Evolutionary conservation across 192 early-diverging fungal genomes (phyloP).

Genomic region (Coemansia sp.): DNA sequence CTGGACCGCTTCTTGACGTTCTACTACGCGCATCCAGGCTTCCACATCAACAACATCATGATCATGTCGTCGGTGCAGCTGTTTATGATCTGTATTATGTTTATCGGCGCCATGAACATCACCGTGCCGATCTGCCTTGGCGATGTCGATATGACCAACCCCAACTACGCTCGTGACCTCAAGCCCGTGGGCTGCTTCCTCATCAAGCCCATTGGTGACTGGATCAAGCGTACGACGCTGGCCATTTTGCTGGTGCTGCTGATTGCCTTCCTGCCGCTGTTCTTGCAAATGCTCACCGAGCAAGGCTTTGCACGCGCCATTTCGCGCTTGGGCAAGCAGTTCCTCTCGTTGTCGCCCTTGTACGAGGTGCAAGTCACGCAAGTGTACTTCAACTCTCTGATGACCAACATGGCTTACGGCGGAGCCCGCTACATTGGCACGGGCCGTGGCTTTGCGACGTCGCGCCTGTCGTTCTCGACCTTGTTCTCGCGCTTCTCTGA

Average conservation of each 20-base stretch:
- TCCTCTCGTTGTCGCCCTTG: conserved; percentile 79
- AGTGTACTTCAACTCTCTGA: conserved; percentile 79
- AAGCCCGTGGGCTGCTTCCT: conserved; percentile 68
- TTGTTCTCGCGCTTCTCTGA: conserved; percentile 78
- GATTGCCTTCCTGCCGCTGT: conserved; percentile 80
- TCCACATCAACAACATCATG: conserved; percentile 89
- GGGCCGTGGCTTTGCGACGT: conserved; percentile 84
- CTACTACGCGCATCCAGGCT: conserved; percentile 88
- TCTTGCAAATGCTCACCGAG: conserved; percentile 83
- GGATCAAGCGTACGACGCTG: conserved; percentile 81
- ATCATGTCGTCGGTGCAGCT: conserved; percentile 82
- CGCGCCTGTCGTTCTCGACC: conserved; percentile 71
- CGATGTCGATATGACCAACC: conserved; percentile 60
- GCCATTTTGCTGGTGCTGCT: conserved; percentile 82
- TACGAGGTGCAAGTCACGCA: conserved; percentile 89
- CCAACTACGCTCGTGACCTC: conserved; percentile 54
- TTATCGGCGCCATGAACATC: conserved; percentile 72
- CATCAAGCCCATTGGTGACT: conserved; percentile 73
- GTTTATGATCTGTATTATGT: conserved; percentile 78
- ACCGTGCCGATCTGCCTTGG: conserved; percentile 64
- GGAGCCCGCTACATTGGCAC: conserved; percentile 86
- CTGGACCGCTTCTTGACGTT: conserved; percentile 87
- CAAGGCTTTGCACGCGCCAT: conserved; percentile 75
- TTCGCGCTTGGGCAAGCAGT: conserved; percentile 75
- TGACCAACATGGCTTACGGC: conserved; percentile 79